Percentiles rank a stretch among this genome's conserved stretches.
These are phyloP conservation scores for Dryas integrifolia DNA, from an alignment of 331 rosid species.

Conservation along the genomic window DNA sequence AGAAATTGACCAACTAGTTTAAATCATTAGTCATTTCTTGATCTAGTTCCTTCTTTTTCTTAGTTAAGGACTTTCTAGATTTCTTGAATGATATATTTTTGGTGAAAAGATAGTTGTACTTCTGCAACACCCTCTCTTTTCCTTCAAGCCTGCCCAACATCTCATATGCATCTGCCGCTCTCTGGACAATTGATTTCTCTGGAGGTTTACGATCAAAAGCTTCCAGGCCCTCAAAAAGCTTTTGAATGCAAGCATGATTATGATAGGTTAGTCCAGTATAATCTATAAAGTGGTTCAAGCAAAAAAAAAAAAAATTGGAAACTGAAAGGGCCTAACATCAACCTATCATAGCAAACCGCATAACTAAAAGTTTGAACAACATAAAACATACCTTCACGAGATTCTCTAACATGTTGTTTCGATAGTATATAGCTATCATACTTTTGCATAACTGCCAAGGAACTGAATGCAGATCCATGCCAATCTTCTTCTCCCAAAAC, in stretches of 20 bases:
- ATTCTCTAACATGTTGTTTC: conserved; percentile 63
- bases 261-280: conserved; percentile 17
- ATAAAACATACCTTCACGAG: conserved; percentile 50
- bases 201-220: conserved; percentile 86
- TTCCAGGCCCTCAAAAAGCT: conserved; percentile 90
- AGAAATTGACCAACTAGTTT: not conserved
- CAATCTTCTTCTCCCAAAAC: conserved; percentile 72
- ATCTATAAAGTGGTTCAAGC: not conserved
- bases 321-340: not conserved
- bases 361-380: not conserved
- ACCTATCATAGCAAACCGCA: not conserved
- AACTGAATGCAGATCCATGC: conserved; percentile 74
- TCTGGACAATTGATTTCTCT: conserved; percentile 59
- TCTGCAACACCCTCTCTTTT: conserved; percentile 64
- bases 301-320: not conserved
- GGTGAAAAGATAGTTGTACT: conserved; percentile 54
- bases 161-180: conserved; percentile 85
- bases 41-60: conserved; percentile 32
- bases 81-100: conserved; percentile 37
- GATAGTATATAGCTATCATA: conserved; percentile 68
- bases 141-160: conserved; percentile 57
- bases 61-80: conserved; percentile 23
- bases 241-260: conserved; percentile 31
- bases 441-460: conserved; percentile 80
- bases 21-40: not conserved